Percentiles rank a stretch among this genome's conserved stretches.
Evolutionary conservation across 345 rosid genomes (phyloP).

Genomic region (Lepidium didymum): DNA sequence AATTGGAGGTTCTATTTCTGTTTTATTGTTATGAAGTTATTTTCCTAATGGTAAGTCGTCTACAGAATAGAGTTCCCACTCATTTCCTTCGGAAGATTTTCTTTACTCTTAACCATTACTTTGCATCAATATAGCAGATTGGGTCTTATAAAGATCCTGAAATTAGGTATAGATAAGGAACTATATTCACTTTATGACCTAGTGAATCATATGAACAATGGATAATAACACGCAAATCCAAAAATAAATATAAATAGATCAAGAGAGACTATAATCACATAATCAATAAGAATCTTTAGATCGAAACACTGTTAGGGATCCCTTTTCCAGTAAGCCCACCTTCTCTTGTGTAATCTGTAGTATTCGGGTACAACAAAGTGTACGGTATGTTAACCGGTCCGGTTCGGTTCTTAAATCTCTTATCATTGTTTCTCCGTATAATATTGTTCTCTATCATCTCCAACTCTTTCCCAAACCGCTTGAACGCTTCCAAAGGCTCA

Average conservation of each 20-base stretch:
- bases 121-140: no score
- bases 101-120: no score
- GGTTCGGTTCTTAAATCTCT: conserved; percentile 54
- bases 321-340: conserved; percentile 84
- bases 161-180: no score
- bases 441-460: conserved; percentile 54
- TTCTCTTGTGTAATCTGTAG: conserved; percentile 47
- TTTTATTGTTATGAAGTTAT: no score
- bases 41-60: no score
- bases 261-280: background rate
- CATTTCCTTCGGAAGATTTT: no score
- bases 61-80: no score
- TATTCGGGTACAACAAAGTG: conserved; percentile 67
- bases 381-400: conserved; percentile 84
- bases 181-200: background rate
- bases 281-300: conserved; percentile 28
- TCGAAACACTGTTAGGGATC: conserved; percentile 86
- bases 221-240: background rate
- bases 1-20: no score
- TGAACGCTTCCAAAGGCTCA: conserved; percentile 58
- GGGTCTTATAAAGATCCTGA: no score
- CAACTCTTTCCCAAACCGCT: conserved; percentile 49
- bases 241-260: background rate
- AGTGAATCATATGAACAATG: background rate
- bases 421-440: conserved; percentile 47